Base-by-base conservation (phyloP, 148 eudicot genomes). In the Silene uniflora region DNA sequence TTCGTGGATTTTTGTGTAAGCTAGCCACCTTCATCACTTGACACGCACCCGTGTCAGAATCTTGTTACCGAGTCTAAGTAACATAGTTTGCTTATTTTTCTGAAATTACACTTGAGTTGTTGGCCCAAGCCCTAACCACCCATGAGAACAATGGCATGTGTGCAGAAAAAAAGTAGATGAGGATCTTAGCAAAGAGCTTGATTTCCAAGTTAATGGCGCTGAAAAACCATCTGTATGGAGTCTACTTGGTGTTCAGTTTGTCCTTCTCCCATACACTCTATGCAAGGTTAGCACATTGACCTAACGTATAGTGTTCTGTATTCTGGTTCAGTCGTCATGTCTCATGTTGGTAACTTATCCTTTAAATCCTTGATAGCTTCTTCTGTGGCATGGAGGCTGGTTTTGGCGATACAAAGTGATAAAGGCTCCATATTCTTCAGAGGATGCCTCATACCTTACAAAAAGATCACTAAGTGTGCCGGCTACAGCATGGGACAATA, bases 131-230 rank as follows among this genome's bases (percentile, higher is more conserved):
- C 42, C 17, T 21, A 19, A 60, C 63, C 24, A 60, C 4, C 67
- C 35, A 23, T 25, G 54, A 27, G 4, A 42, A 47, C 39, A 73
- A 19, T 74, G 78, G 23, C 39, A 64, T 73, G 56, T 65, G 62
- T 76, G 70, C 89, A 94, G 98, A 85, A 87, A 86, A 54, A 71
- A 71, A 69, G 63, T 85, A 72, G 84, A 82, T 52, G 98, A 90
- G 78, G 98, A 94, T 55, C 84, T 91, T 44, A 88, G 96, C 89
- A 92, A 92, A 77, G 98, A 94, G 80, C 96, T 94, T 82, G 97
- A 94, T 65, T 81, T 94, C 79, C 97, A 94, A 86, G 91, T 94
- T 71, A 91, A 90, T 65, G 98, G 98, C 42, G 97, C 98, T 72
- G 97, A 92, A 81, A 89, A 88, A 76, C 97, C 98, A 75, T 90